Base-by-base conservation (phyloP, 169 alveolate genomes). In the Cryptosporidium sp. region DNA sequence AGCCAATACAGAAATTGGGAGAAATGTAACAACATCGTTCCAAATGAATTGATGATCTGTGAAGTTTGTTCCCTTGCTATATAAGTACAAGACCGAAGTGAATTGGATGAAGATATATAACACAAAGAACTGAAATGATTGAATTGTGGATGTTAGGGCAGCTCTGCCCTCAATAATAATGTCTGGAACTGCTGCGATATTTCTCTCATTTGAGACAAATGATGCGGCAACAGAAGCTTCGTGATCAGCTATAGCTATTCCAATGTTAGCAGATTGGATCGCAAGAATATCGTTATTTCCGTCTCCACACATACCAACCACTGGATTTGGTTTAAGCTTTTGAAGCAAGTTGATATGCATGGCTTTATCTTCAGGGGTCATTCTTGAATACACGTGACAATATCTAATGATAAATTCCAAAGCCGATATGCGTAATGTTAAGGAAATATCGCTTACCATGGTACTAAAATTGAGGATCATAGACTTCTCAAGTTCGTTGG, bases 231-330 rank as follows among this genome's bases (percentile, higher is more conserved):
- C 68, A 7, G 89, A 61, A 12, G 59, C 75, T 18, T 80, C 87
- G 35, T 71, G 84, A 23, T 86, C 67, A 43, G 74, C 84, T 37
- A 92, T 87, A 26, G 94, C 84, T 55, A 92, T 91, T 7, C 94
- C 94, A 1, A 92, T 74, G 69, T 92, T 91, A 18, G 91, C 91
- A 62, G 92, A 87, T 55, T 91, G 84, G 16, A 92, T 84, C 18
- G 94, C 94, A 8, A 91, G 93, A 21, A 87, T 70, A 84, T 92
- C 94, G 73, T 92, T 92, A 37, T 92, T 85, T 21, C 94, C 94
- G 74, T 92, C 94, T n/a, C 94, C 94, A 39, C 94, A 92, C 94
- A 92, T 92, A 39, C 86, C 91, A 12, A 93, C 93, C 51, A 84
- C 70, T 21, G 95, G 86, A 45, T 91, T 86, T 65, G 87, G 86